Percentiles rank a stretch among this genome's conserved stretches.
Conservation (phyloP, 768 basidiomycete genomes). For the Crepidotus variabilis region DNA sequence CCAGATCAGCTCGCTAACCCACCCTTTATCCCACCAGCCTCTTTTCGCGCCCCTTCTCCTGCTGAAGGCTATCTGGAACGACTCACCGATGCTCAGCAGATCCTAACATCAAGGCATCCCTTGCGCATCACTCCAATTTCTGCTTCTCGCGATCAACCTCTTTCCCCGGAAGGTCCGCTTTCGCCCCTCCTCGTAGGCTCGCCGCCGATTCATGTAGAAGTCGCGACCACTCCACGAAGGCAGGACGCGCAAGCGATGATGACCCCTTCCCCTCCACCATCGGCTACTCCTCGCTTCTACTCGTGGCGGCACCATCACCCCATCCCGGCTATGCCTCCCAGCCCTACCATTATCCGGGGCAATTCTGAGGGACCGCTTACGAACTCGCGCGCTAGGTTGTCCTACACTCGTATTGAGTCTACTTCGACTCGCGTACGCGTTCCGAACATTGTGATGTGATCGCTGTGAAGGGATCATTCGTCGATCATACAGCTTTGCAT, state of each 20-base stretch:
- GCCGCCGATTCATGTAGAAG: conserved; percentile 23
- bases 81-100: conserved; percentile 15
- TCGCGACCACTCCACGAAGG: conserved; percentile 23
- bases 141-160: conserved; percentile 19
- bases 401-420: conserved; percentile 48
- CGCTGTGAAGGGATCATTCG: not conserved
- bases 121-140: conserved; percentile 27
- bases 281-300: conserved; percentile 55
- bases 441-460: conserved; percentile 31
- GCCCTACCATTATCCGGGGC: conserved; percentile 29
- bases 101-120: conserved; percentile 20
- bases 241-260: conserved; percentile 22
- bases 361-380: conserved; percentile 44
- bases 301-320: conserved; percentile 38
- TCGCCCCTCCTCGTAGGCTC: conserved; percentile 27
- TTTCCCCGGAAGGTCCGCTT: conserved; percentile 17
- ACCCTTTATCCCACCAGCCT: conserved; percentile 21
- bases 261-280: conserved; percentile 52
- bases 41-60: conserved; percentile 15
- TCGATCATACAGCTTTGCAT: not conserved
- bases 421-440: conserved; percentile 41
- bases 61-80: conserved; percentile 8
- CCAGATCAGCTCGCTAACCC: conserved; percentile 7
- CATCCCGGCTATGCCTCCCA: conserved; percentile 25
- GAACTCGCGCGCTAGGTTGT: conserved; percentile 52